Evolutionary conservation across 2,329 filamentous ascomycete genomes (phyloP), one percentile per base, ranked within the genome.

Genomic region (Neurospora crassa): DNA sequence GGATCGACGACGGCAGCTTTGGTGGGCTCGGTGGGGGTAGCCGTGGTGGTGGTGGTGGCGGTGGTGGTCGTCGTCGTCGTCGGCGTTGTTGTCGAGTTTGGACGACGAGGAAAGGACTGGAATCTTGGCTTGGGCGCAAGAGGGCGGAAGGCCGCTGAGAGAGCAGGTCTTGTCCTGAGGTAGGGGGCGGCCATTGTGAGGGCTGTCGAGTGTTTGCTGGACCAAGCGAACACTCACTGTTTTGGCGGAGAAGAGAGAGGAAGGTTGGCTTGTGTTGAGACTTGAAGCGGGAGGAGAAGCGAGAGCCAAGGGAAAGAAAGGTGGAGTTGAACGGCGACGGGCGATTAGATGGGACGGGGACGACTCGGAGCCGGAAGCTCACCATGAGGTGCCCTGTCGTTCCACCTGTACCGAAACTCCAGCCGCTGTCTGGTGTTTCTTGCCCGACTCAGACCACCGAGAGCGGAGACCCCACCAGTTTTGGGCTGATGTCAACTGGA

Each of bases 201-300:
- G 71, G 53, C 53, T 63, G 53, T 63, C 53, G 53, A 63, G 53
- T 63, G 53, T 63, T 34, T 71, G 71, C 78, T 73, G 76, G 75
- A 73, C 76, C 68, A 68, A 71, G 74, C 79, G 78, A 78, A 78
- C 76, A 75, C 75, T 78, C 79, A 80, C 79, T 80, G 77, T 79
- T 76, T 75, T 69, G 45, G 47, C 20, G 40, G 40, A 37, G 37
- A 40, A 10, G 71, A 59, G 68, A 70, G 69, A 53, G 40, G 71
- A 42, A 68, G 59, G 68, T 68, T 67, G 68, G 70, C 63, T 24
- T 14, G 20, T 11, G 20, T 59, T 29, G 29, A 29, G 14, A 59
- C 47, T 63, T 24, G 53, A 63, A 63, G 53, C 47, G 34, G 34
- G 53, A 63, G 29, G 29, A 24, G 20, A 37, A 37, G 6, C 34